Conservation (phyloP, 2,329 filamentous ascomycete species). For the Sporothrix luriei region DNA sequence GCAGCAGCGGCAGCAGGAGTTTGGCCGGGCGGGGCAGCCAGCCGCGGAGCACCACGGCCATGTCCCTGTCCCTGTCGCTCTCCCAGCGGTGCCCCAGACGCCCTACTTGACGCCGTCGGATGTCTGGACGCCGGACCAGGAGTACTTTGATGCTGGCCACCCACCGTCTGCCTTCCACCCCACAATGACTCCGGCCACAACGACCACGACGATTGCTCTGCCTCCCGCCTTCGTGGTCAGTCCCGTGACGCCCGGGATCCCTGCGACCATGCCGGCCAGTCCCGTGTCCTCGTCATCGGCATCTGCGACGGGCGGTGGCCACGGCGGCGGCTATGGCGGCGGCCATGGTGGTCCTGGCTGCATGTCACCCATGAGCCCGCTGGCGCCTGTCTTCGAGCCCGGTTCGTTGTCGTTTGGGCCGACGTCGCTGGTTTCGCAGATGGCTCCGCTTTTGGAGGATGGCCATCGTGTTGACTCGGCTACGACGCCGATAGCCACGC, state of each 20-base stretch:
- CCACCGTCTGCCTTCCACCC: not conserved
- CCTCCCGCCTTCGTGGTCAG: not conserved
- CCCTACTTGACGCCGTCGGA: not conserved
- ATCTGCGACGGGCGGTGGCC: not conserved
- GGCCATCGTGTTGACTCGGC: not conserved
- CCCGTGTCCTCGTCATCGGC: not conserved
- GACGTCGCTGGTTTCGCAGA: not conserved
- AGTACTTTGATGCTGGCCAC: not conserved
- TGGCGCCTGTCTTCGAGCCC: constrained; percentile 43
- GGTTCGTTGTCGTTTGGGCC: not conserved
- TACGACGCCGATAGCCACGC: not conserved
- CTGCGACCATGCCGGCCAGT: constrained; percentile 5
- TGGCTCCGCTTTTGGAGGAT: not conserved
- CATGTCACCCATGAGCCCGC: constrained; percentile 30
- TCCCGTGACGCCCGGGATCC: constrained; percentile 19
- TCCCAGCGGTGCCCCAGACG: not conserved
- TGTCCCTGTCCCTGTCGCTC: not conserved
- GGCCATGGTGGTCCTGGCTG: too few species aligned
- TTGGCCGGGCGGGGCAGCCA: not conserved
- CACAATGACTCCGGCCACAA: not conserved
- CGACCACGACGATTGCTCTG: not conserved
- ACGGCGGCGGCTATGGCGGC: not conserved
- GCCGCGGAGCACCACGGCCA: not conserved
- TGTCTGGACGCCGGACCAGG: constrained; percentile 7
- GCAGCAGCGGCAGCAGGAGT: constrained; percentile 25